Base-by-base conservation (phyloP, 2,329 filamentous ascomycete genomes). In the Paraphoma sp. region DNA sequence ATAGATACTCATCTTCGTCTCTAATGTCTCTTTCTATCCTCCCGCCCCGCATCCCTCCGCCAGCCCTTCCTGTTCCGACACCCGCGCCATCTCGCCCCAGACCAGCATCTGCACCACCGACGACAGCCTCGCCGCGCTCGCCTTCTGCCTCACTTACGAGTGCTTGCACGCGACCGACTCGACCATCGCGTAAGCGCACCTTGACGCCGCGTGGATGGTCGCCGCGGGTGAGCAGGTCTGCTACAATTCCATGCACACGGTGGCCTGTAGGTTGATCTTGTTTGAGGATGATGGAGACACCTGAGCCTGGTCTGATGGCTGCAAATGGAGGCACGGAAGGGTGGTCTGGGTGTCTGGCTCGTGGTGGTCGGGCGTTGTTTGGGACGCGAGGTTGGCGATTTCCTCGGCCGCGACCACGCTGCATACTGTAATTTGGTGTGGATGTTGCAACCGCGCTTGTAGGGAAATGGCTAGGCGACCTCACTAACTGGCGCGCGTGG, bases 181-280 rank as follows among this genome's bases (percentile, higher is more conserved):
- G 82, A 1, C 90, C 90, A 72, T 91, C 89, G 1, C 80, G 78
- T 6, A 94, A 80, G 2, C 90, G 85, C 23, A 93, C 90, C 75
- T 93, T 94, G 78, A 93, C 91, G 36, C 91, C 91, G 9, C 89
- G 83, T 2, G 89, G 89, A 67, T 94, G 91, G 64, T 93, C 86
- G 28, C 89, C 89, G 1, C 85, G 81, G 2, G 90, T 93, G 46
- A 94, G 80, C 0, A 93, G 74, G 45, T 92, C 85, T 50, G 83
- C 82, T 1, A 94, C 86, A 5, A 82, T 75, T 23, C 91, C 91
- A 44, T 82, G 79, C 1, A 92, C 90, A 65, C 91, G 87, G 45
- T 84, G 83, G 6, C 90, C 91, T 0, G 89, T 92, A 1, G 84
- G 85, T 72, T 94, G 91, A 74, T 94, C 90, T 58, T 84, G 81